Percentiles rank a stretch among this genome's conserved stretches.
phyloP scores from a whole-genome alignment of 1,139 yeast species.

The Suhomyces atakaporum region DNA sequence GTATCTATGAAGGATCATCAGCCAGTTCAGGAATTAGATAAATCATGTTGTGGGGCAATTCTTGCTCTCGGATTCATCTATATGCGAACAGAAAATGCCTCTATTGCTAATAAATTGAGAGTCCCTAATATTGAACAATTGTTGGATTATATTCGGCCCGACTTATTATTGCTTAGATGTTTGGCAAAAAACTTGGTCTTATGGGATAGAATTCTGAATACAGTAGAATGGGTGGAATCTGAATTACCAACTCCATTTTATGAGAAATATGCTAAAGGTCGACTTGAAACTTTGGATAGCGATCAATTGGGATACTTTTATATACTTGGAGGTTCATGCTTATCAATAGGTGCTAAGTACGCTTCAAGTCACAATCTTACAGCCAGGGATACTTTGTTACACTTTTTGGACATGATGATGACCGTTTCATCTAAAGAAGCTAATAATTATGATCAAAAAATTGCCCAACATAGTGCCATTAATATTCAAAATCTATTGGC shows the following conservation, averaged over 20 bases:
- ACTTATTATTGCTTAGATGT: constrained; percentile 67
- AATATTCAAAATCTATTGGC: constrained; percentile 63
- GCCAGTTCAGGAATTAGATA: constrained; percentile 63
- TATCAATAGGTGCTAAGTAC: constrained; percentile 72
- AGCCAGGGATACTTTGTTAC: constrained; percentile 62
- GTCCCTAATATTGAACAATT: constrained; percentile 64
- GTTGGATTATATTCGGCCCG: constrained; percentile 79
- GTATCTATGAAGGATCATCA: constrained; percentile 69
- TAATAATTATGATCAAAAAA: constrained; percentile 57
- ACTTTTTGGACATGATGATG: constrained; percentile 62
- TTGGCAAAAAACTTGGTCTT: constrained; percentile 69
- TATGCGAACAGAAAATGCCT: constrained; percentile 61
- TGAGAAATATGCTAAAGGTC: constrained; percentile 26
- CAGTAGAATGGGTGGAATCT: constrained; percentile 60
- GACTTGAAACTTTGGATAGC: constrained; percentile 46
- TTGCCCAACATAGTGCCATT: constrained; percentile 58
- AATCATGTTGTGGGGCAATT: constrained; percentile 79
- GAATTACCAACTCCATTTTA: constrained; percentile 54
- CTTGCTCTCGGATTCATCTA: constrained; percentile 76
- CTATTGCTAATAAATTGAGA: constrained; percentile 63
- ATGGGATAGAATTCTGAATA: constrained; percentile 67
- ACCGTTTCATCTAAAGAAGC: constrained; percentile 52
- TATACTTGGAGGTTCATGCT: constrained; percentile 71
- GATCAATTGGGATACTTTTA: constrained; percentile 67
- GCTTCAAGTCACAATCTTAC: constrained; percentile 66